Percentiles rank a stretch among this genome's conserved stretches.
These are phyloP conservation scores for Hortaea werneckii DNA, from an alignment of 2,329 filamentous ascomycete species.

Conservation along the genomic window DNA sequence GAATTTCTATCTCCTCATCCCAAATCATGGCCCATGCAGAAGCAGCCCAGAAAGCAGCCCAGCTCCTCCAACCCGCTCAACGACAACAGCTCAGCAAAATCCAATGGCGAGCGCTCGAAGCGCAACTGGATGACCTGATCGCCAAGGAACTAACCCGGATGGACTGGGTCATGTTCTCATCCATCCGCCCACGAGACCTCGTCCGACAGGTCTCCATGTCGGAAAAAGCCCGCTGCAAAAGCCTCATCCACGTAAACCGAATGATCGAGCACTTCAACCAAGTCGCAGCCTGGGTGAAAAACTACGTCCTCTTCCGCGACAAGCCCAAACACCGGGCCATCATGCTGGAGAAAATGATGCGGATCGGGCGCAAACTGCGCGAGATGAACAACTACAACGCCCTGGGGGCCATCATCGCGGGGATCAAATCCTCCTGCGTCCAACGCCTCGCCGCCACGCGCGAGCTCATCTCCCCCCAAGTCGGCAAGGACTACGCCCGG, in stretches of 20 bases:
- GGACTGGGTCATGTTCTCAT: constrained; percentile 97
- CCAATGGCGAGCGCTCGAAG: constrained; percentile 86
- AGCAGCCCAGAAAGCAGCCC: constrained; percentile 69
- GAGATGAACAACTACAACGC: constrained; percentile 96
- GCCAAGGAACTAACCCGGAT: constrained; percentile 89
- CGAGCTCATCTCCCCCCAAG: constrained; percentile 58
- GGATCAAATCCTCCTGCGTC: constrained; percentile 79
- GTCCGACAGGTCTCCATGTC: constrained; percentile 68
- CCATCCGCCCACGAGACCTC: constrained; percentile 84
- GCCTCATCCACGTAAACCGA: constrained; percentile 77
- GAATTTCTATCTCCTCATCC: constrained; percentile 24
- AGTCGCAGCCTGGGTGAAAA: constrained; percentile 45
- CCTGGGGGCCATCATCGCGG: constrained; percentile 84
- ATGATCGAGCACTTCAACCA: constrained; percentile 77
- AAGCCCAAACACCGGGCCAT: constrained; percentile 90
- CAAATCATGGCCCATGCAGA: constrained; percentile 58
- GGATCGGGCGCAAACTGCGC: constrained; percentile 70
- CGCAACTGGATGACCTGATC: constrained; percentile 70
- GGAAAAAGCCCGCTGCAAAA: constrained; percentile 51
- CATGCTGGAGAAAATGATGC: constrained; percentile 94
- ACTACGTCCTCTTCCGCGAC: constrained; percentile 64
- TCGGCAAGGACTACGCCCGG: constrained; percentile 76
- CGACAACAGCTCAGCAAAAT: constrained; percentile 66
- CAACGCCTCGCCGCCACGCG: constrained; percentile 74
- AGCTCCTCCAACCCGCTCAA: constrained; percentile 58